A percentile compares a stretch with the other conserved stretches of the same genome.
Conservation (phyloP, 2,329 filamentous ascomycete species). For the Pseudocercospora ulei region DNA sequence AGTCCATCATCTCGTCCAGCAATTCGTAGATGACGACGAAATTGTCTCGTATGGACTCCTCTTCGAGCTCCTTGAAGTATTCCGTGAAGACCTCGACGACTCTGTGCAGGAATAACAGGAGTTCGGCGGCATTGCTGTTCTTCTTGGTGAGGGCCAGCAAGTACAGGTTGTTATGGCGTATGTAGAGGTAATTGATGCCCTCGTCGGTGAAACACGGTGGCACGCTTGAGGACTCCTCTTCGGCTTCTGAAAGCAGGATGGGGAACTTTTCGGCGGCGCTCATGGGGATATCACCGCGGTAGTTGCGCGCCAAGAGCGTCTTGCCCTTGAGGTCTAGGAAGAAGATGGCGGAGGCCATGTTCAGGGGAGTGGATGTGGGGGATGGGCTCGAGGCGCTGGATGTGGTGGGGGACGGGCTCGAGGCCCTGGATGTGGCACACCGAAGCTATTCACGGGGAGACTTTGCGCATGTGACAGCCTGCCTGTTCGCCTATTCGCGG, state of each 20-base stretch:
- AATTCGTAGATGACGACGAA: conserved; percentile 99
- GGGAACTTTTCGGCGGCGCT: conserved; percentile 98
- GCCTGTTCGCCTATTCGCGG: no score
- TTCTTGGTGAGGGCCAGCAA: conserved; percentile 95
- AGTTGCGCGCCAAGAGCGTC: conserved; percentile 97
- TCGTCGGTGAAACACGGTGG: conserved; percentile 97
- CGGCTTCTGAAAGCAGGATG: conserved; percentile 86
- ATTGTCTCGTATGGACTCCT: conserved; percentile 97
- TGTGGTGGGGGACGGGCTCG: conserved; percentile 21
- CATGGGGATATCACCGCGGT: conserved; percentile 97
- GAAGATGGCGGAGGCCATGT: conserved; percentile 95
- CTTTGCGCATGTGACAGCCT: not conserved
- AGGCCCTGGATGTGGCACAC: conserved; percentile 21
- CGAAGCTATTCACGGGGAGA: conserved; percentile 7
- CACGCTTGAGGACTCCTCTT: conserved; percentile 96
- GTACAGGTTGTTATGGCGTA: conserved; percentile 98
- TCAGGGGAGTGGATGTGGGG: conserved; percentile 26
- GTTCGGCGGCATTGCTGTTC: conserved; percentile 97
- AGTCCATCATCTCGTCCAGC: conserved; percentile 99
- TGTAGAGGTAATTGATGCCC: conserved; percentile 99
- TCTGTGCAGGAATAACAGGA: conserved; percentile 94
- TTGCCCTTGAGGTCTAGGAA: conserved; percentile 99
- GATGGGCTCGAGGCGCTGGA: conserved; percentile 26
- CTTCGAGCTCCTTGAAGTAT: conserved; percentile 98
- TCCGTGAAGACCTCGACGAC: conserved; percentile 98